Percentiles rank a stretch among this genome's conserved stretches.
Conservation (phyloP, 768 basidiomycete genomes). For the Auriscalpium orientale region DNA sequence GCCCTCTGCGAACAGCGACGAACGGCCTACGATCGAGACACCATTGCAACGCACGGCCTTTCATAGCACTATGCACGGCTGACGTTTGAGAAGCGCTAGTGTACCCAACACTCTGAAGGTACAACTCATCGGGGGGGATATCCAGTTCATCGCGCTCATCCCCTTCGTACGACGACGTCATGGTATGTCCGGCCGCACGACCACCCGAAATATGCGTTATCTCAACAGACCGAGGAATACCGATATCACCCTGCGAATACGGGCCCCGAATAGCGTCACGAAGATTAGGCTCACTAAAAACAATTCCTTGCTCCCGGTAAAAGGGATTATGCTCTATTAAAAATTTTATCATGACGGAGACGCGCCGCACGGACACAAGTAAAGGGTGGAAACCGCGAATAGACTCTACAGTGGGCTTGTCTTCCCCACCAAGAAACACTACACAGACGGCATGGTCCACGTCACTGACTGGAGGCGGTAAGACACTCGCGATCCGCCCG, state of each 20-base stretch:
- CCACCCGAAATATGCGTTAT: background rate
- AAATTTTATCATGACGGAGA: background rate
- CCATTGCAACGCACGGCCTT: background rate
- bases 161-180: background rate
- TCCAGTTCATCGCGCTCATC: background rate
- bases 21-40: background rate
- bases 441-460: background rate
- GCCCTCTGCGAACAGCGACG: background rate
- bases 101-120: background rate
- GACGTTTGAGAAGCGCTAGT: background rate
- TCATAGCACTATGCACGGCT: background rate
- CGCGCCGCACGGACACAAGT: background rate
- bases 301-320: background rate
- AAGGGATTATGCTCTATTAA: background rate
- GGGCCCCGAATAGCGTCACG: too few species aligned
- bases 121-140: background rate
- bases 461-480: background rate
- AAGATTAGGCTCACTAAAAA: background rate
- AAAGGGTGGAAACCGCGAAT: background rate
- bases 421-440: background rate
- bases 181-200: background rate
- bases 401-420: background rate
- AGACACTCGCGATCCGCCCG: background rate
- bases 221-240: background rate
- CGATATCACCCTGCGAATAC: background rate